Base-by-base conservation (phyloP, 2,329 filamentous ascomycete species). In the Colletotrichum aenigma region DNA sequence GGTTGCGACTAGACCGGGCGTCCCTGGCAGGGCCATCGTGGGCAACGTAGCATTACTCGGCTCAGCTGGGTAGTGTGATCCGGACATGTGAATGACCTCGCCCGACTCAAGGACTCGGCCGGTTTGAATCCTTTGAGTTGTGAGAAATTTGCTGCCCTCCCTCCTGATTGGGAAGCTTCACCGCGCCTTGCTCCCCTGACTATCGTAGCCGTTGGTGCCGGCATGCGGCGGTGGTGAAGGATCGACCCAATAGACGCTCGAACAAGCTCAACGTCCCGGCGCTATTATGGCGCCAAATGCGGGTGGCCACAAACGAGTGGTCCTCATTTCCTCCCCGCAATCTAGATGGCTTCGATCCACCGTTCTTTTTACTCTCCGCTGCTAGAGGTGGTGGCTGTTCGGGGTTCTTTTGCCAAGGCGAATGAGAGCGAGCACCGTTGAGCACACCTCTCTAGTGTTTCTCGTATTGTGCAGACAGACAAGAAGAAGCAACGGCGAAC, bases 211-310 rank as follows among this genome's bases (percentile, higher is more conserved):
- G 68, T 62, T 67, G 69, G 24, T 67, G 38, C 68, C 62, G 72
- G n/a, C n/a, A 52, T 52, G 43, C 43, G 43, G 43, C 43, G 43
- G 69, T 62, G 61, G 36, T 30, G n/a, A 52, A 32, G n/a, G 72
- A 75, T 72, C 72, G 61, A 38, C 72, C 71, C 72, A 75, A 67
- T 72, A 12, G 62, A 67, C n/a, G 32, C 72, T 72, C 69, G 30
- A 75, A 72, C 62, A 62, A 75, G 72, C 55, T 64, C 62, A 56
- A 21, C 38, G 18, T 67, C 72, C 72, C 61, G 72, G 62, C 72
- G 62, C 69, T 75, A 72, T 62, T 48, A 34, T 72, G 68, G 68
- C 72, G 72, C 69, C 18, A 66, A 66, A 61, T 66, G 68, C 52
- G n/a, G 62, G 8, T 21, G 38, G 26, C 52, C 36, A n/a, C 36